Percentiles rank a stretch among this genome's conserved stretches.
Conservation (phyloP, 306 rosid species). For the Prunus padus region DNA sequence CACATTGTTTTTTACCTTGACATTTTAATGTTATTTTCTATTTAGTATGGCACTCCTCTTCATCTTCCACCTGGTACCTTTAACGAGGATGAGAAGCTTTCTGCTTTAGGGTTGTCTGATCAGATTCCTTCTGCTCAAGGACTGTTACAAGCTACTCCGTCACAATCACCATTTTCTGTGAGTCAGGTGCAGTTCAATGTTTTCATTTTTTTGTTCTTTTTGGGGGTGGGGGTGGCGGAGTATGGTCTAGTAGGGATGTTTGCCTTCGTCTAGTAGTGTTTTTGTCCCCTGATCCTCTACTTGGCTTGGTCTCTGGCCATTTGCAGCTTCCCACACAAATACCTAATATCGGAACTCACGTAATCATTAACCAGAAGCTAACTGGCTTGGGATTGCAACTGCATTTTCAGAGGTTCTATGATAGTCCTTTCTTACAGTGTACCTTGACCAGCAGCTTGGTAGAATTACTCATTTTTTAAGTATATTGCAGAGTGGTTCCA, state of each 20-base stretch:
- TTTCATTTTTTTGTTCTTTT: not conserved
- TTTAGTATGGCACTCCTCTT: constrained; percentile 74
- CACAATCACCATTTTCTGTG: constrained; percentile 62
- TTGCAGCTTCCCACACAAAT: constrained; percentile 70
- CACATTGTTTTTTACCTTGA: not conserved
- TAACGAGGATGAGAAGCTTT: constrained; percentile 83
- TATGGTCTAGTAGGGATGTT: not conserved
- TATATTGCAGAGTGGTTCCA: constrained; percentile 67
- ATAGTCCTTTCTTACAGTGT: constrained; percentile 16
- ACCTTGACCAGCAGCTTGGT: constrained; percentile 2
- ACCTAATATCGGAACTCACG: constrained; percentile 79
- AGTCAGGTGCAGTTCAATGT: constrained; percentile 50
- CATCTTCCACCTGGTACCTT: constrained; percentile 70
- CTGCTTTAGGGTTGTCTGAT: constrained; percentile 72
- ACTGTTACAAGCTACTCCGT: constrained; percentile 62
- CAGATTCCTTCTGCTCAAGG: constrained; percentile 87
- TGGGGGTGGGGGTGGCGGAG: not conserved
- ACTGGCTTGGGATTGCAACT: constrained; percentile 64
- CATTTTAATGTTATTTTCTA: not conserved
- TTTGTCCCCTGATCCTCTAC: not conserved
- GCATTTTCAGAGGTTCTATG: constrained; percentile 76
- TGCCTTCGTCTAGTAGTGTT: not conserved
- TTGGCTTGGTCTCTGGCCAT: constrained; percentile 18
- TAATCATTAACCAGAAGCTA: constrained; percentile 83
- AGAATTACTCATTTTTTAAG: constrained; percentile 14